Base-by-base conservation (phyloP, 257 asterid genomes). In the Avicennia marina region DNA sequence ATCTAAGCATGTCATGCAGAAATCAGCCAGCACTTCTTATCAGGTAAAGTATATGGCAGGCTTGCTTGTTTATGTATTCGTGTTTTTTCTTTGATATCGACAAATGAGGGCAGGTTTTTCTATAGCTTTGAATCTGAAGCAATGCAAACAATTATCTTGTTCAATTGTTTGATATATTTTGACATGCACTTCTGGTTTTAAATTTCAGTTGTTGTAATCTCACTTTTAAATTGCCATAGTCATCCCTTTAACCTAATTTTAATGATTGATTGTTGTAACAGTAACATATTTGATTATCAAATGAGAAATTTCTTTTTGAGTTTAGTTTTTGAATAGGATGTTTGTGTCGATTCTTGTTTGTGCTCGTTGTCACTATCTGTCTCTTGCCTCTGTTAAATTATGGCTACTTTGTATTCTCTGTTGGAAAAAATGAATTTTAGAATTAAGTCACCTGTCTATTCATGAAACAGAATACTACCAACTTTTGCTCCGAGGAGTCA, bases 401-500 rank as follows among this genome's bases (percentile, higher is more conserved):
- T 45, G 41, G 26, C 29, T 27, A 64, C 31, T 53, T 26, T 21
- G 21, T 29, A 55, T 26, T 43, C 17, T 56, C 9, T 1, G 1
- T n/a, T 58, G 38, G 63, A 24, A 51, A 44, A 51, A 13, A 31
- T 57, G 27, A 32, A 54, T 53, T 34, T n/a, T 50, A 51, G 47
- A 56, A n/a, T n/a, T 19, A 40, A 19, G 44, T 31, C 26, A 57
- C n/a, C n/a, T n/a, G n/a, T n/a, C n/a, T n/a, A 40, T 71, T 48
- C 54, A 38, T 68, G 38, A 46, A 65, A 58, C 91, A 93, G 99
- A 85, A 56, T 66, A 41, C 90, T 22, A 65, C 95, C 24, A 95
- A 79, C 72, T 83, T 80, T 65, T 84, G 79, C 73, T 72, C 94
- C 36, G 93, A 91, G 76, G 98, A 88, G 70, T 91, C 99, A 1